phyloP scores from a whole-genome alignment of 1,139 yeast species.

The Schwanniomyces etchellsii region DNA sequence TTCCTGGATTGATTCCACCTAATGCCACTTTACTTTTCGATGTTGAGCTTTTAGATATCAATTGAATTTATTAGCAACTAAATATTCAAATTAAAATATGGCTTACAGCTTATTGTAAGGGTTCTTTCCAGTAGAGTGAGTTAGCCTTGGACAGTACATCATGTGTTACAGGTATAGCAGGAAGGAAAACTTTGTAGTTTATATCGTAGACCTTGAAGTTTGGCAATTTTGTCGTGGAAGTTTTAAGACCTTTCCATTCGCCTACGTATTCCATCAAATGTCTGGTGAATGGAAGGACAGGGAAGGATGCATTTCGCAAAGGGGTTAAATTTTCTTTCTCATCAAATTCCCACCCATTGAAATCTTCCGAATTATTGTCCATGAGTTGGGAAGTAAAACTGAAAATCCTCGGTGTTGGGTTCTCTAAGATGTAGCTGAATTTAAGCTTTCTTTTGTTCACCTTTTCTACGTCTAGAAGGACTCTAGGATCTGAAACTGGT shows the following conservation, averaged over 20 bases:
- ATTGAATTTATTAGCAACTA: slow-evolving; percentile 28
- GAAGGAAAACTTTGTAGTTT: slow-evolving; percentile 60
- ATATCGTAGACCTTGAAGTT: slow-evolving; percentile 57
- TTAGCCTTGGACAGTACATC: slow-evolving; percentile 6
- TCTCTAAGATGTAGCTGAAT: slow-evolving; percentile 54
- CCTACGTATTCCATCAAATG: background rate
- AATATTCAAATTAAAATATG: background rate
- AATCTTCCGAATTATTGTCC: slow-evolving; percentile 12
- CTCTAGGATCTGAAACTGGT: slow-evolving; percentile 68
- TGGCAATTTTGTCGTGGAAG: slow-evolving; percentile 36
- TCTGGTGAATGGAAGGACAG: slow-evolving; percentile 58
- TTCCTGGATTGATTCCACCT: slow-evolving; percentile 95
- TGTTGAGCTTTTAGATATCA: slow-evolving; percentile 82
- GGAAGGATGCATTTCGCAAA: slow-evolving; percentile 27
- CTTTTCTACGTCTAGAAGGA: slow-evolving; percentile 32
- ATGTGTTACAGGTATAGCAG: slow-evolving; percentile 39
- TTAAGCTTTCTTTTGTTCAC: slow-evolving; percentile 8
- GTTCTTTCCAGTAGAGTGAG: slow-evolving; percentile 15
- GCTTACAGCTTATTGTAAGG: background rate
- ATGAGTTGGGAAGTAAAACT: slow-evolving; percentile 44
- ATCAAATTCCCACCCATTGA: slow-evolving; percentile 25
- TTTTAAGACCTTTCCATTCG: background rate
- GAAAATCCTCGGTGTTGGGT: slow-evolving; percentile 66
- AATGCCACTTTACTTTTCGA: slow-evolving; percentile 90
- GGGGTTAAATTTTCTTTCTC: slow-evolving; percentile 23